Percentiles rank a stretch among this genome's conserved stretches.
Conservation (phyloP, 2,329 filamentous ascomycete genomes). For the Orbilia oligospora region DNA sequence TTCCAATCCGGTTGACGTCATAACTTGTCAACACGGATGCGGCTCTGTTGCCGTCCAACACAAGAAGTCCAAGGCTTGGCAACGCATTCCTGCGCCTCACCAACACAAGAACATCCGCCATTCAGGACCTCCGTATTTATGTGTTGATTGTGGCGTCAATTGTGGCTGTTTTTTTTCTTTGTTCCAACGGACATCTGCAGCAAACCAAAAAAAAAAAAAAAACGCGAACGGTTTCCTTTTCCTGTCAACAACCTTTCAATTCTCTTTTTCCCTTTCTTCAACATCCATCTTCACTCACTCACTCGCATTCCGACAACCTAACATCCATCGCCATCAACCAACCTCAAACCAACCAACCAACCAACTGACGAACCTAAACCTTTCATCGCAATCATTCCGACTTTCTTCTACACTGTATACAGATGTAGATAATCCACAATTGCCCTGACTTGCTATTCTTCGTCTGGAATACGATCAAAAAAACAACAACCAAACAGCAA, state of each 20-base stretch:
- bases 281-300: conserved; percentile 4
- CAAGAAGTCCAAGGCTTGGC: too few species aligned
- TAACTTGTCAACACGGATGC: too few species aligned
- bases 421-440: neutral
- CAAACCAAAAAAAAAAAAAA: neutral
- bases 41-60: too few species aligned
- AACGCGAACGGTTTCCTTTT: conserved; percentile 50
- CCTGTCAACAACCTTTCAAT: conserved; percentile 10
- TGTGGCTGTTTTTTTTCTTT: conserved; percentile 10
- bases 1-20: too few species aligned
- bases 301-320: neutral
- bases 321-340: neutral
- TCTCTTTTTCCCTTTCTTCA: neutral
- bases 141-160: neutral
- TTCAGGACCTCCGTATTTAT: neutral
- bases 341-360: neutral
- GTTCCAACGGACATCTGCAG: conserved; percentile 21
- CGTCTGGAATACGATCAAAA: neutral
- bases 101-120: too few species aligned
- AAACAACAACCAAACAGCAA: neutral
- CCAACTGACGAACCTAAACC: neutral
- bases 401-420: neutral
- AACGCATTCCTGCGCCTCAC: too few species aligned
- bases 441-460: neutral
- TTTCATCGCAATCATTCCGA: neutral